Evolutionary conservation across 257 asterid genomes (phyloP), one percentile per base, ranked within the genome.

Genomic region (Galeopsis tetrahit): DNA sequence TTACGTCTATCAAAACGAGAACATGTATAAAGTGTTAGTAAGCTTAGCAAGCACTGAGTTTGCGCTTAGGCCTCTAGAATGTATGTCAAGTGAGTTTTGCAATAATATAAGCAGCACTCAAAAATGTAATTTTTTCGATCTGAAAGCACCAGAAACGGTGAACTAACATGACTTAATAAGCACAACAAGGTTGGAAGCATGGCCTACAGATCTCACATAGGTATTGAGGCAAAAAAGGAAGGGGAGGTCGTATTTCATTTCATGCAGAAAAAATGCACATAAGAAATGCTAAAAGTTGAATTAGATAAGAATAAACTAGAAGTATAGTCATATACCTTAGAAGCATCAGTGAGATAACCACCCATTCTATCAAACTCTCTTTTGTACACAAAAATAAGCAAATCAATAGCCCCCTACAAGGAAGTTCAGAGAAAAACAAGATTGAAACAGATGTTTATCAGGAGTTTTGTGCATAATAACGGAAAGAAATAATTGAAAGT

Each of bases 361-460:
- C 95, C 91, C 95, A 86, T 84, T 57, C 31, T 75, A 43, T 65
- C 82, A 49, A 84, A 88, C 68, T 82, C 95, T 51, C 72, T 79
- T 79, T 81, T 88, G 81, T 88, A 86, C 75, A 81, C 85, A 75
- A 14, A 39, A 78, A 86, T 79, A 57, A 88, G 90, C 67, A 88
- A 76, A 75, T 84, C 90, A 65, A 86, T 81, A 39, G 87, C 95
- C 56, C 95, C 88, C 95, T 86, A 48, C 70, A 78, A 66, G 51
- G 39, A 40, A 70, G 21, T 66, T 64, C 59, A 69, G 56, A 74
- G 68, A 14, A 60, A 63, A 53, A 63, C 38, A 56, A 11, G 21
- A 68, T 46, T 32, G 42, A 64, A 44, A 58, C 32, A 33, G 39
- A 34, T 13, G 55, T 60, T 72, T 28, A 46, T 55, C 36, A 34